Percentiles rank a stretch among this genome's conserved stretches.
Conservation (phyloP, 2,329 filamentous ascomycete genomes). For the Monosporascus sp. region DNA sequence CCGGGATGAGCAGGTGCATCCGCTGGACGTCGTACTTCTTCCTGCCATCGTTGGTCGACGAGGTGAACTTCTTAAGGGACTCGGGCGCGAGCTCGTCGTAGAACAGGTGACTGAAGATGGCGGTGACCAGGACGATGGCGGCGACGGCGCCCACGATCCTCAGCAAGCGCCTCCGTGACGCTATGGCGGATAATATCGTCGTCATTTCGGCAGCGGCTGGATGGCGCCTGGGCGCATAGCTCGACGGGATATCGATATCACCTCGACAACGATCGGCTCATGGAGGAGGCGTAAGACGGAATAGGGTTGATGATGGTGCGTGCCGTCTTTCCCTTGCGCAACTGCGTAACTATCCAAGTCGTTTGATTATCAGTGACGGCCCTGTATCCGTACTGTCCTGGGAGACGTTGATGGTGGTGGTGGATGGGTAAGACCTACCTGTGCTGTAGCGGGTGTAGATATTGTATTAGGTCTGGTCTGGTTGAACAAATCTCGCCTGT, state of each 20-base stretch:
- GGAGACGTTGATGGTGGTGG: background rate
- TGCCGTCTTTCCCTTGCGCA: background rate
- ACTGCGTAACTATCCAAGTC: background rate
- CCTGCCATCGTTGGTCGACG: background rate
- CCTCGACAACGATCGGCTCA: background rate
- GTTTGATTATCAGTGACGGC: background rate
- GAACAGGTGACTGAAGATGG: conserved; percentile 1
- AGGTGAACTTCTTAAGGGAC: background rate
- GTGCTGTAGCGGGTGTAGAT: too few species aligned
- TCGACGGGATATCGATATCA: background rate
- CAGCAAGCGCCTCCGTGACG: conserved; percentile 1
- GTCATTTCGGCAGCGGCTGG: background rate
- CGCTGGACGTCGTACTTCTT: background rate
- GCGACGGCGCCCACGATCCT: conserved; percentile 1
- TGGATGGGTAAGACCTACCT: too few species aligned
- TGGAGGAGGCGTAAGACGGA: background rate
- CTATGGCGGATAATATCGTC: conserved; percentile 1
- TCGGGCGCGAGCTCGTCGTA: background rate
- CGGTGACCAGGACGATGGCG: conserved; percentile 1
- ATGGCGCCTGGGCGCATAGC: background rate
- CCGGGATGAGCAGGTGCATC: conserved; percentile 4
- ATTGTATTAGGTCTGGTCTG: background rate
- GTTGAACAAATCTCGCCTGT: background rate
- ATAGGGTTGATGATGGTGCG: background rate
- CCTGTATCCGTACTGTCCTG: background rate